These are phyloP conservation scores for Trapa bicornis DNA, from an alignment of 345 rosid genomes.

Conservation along the genomic window DNA sequence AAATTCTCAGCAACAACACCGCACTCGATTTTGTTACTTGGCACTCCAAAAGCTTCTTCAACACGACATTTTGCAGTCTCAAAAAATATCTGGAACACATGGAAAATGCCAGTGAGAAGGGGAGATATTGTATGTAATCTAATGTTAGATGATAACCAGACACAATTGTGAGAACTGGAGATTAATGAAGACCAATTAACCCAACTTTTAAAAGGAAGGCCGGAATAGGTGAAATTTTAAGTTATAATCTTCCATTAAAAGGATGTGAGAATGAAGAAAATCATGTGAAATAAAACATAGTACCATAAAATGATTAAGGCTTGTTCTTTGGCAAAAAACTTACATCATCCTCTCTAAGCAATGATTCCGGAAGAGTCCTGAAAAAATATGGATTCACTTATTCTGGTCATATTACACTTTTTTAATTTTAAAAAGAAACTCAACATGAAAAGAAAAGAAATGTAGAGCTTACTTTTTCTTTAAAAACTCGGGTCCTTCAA, in stretches of 20 bases:
- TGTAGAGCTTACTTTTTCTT: conserved; percentile 24
- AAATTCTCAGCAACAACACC: conserved; percentile 12
- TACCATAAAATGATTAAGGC: neutral
- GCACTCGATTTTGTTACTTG: conserved; percentile 14
- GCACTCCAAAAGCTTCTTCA: conserved; percentile 49
- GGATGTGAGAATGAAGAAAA: neutral
- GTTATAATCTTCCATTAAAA: neutral
- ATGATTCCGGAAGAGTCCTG: conserved; percentile 58
- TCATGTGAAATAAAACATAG: neutral
- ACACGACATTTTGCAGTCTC: conserved; percentile 43
- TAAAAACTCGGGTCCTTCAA: conserved; percentile 28
- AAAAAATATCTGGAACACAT: conserved; percentile 42
- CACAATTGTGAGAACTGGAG: neutral
- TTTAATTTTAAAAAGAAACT: neutral
- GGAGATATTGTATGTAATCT: neutral
- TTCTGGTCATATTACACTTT: neutral
- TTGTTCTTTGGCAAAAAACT: conserved; percentile 14
- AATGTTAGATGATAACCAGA: neutral
- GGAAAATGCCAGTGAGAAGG: neutral
- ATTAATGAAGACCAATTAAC: neutral
- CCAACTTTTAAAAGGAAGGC: neutral
- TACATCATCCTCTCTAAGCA: conserved; percentile 84
- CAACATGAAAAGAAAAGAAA: no score
- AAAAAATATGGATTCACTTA: neutral
- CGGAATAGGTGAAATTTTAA: neutral